Percentiles rank a stretch among this genome's conserved stretches.
Conservation (phyloP, 2,329 filamentous ascomycete genomes). For the Penicillium sp. region DNA sequence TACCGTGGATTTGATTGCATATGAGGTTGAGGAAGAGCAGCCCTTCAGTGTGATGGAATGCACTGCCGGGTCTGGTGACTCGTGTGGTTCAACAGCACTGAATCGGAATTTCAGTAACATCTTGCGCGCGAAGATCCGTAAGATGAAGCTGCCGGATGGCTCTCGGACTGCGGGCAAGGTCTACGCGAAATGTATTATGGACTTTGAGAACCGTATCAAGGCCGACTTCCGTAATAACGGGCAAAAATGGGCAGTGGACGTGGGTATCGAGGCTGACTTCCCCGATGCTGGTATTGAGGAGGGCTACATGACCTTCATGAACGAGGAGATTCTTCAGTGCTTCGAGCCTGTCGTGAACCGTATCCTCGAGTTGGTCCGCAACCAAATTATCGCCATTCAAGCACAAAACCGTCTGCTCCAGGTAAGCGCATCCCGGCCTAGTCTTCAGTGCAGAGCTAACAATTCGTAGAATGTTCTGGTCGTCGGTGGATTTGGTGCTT, state of each 20-base stretch:
- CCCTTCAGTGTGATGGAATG: constrained; percentile 97
- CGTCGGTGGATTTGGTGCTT: constrained; percentile 96
- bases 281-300: constrained; percentile 97
- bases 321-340: constrained; percentile 97
- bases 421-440: constrained; percentile 41
- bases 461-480: constrained; percentile 75
- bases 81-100: constrained; percentile 94
- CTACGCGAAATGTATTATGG: constrained; percentile 99
- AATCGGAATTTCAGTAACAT: constrained; percentile 99
- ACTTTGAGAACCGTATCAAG: constrained; percentile 99
- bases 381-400: constrained; percentile 98
- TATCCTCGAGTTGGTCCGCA: constrained; percentile 90
- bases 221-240: constrained; percentile 99
- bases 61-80: constrained; percentile 94
- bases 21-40: constrained; percentile 96
- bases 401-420: constrained; percentile 91
- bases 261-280: constrained; percentile 97
- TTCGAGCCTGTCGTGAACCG: constrained; percentile 98
- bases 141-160: constrained; percentile 97
- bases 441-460: constrained; percentile 17
- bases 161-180: constrained; percentile 97
- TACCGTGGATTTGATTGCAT: constrained; percentile 97
- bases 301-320: constrained; percentile 99
- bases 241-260: constrained; percentile 98
- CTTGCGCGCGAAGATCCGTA: constrained; percentile 91